These are phyloP conservation scores for Podaxis sp. DNA, from an alignment of 768 basidiomycete species.

Conservation along the genomic window DNA sequence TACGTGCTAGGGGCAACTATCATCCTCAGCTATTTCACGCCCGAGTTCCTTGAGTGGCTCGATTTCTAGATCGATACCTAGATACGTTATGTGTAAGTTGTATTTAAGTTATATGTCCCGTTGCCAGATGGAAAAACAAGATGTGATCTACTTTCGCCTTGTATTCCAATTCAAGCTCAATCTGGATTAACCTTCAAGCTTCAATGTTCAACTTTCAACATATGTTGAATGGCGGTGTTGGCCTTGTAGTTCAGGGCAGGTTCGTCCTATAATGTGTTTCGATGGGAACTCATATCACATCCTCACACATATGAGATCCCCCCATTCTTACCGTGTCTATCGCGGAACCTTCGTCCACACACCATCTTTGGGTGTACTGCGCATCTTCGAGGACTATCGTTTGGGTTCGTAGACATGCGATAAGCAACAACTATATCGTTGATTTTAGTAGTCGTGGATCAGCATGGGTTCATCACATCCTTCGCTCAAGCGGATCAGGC, in stretches of 20 bases:
- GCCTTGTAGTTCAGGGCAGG: neutral
- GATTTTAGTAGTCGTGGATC: conserved; percentile 27
- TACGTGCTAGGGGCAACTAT: conserved; percentile 71
- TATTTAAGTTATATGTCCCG: neutral
- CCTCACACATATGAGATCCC: neutral
- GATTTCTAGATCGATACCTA: neutral
- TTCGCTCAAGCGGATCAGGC: conserved; percentile 30
- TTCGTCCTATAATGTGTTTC: neutral
- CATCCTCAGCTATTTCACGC: conserved; percentile 94
- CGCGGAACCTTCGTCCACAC: conserved; percentile 60
- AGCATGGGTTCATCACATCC: conserved; percentile 50
- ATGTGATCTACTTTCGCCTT: neutral
- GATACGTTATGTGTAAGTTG: neutral
- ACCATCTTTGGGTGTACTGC: conserved; percentile 47
- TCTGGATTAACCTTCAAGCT: neutral
- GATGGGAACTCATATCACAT: neutral
- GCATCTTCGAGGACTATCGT: conserved; percentile 55
- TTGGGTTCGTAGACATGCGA: conserved; percentile 35
- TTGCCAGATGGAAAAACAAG: neutral
- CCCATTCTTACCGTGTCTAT: conserved; percentile 23
- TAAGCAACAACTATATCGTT: neutral
- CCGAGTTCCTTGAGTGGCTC: conserved; percentile 91
- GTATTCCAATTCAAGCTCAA: neutral
- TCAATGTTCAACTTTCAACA: neutral
- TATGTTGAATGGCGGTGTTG: neutral